Evolutionary conservation across 2,329 filamentous ascomycete species (phyloP).

Genomic region (Cercospora janseana): DNA sequence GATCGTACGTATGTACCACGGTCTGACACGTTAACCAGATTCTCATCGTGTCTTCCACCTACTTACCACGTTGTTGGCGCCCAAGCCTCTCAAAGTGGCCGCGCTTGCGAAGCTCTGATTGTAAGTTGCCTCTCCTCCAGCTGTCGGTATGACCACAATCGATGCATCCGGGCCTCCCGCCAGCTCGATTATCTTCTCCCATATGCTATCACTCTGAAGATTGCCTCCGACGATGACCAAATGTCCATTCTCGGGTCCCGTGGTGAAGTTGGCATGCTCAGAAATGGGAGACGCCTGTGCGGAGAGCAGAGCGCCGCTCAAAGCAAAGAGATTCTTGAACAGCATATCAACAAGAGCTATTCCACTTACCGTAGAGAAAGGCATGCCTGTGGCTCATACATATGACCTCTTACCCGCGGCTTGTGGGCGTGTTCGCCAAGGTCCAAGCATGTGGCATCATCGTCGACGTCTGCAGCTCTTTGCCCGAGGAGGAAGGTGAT

Average conservation of each 20-base stretch:
- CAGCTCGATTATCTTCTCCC: conserved; percentile 26
- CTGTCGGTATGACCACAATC: conserved; percentile 27
- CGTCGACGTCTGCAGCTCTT: conserved; percentile 1
- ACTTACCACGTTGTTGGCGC: conserved; percentile 24
- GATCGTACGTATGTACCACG: conserved; percentile 29
- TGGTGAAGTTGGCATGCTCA: background rate
- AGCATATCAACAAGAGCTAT: background rate
- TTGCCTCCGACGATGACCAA: conserved; percentile 27
- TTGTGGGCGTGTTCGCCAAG: too few species aligned
- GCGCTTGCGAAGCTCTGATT: conserved; percentile 24
- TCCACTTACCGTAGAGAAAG: background rate
- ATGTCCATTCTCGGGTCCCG: conserved; percentile 25
- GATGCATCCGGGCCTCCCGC: conserved; percentile 22
- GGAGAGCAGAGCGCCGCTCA: background rate
- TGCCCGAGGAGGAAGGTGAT: conserved; percentile 5
- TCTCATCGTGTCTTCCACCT: background rate
- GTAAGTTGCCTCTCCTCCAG: conserved; percentile 25
- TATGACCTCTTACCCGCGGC: too few species aligned
- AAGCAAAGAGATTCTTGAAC: background rate
- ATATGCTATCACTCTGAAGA: conserved; percentile 22
- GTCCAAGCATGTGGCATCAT: background rate
- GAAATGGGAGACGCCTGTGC: background rate
- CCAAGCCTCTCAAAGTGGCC: conserved; percentile 19
- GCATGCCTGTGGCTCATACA: too few species aligned
- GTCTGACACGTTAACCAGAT: background rate